Evolutionary conservation across 2,329 filamentous ascomycete genomes (phyloP).

Genomic region (Fusarium stilboides): DNA sequence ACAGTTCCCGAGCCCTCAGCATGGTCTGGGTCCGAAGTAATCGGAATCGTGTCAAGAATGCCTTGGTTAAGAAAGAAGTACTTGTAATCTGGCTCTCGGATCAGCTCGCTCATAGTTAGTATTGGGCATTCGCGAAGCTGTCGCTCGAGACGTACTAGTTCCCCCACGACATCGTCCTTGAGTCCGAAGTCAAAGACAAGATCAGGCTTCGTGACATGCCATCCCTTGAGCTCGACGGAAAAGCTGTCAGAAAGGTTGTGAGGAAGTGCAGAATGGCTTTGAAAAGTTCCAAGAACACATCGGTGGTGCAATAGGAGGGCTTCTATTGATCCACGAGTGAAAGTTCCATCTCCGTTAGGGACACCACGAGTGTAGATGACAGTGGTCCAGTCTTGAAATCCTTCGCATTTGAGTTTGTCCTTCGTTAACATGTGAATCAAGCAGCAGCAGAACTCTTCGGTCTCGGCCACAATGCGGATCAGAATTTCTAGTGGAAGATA

Average conservation of each 20-base stretch:
- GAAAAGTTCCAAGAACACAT: neutral
- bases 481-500: neutral
- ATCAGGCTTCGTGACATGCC: neutral
- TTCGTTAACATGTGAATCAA: neutral
- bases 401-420: neutral
- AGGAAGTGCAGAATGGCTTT: neutral
- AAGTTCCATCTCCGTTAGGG: neutral
- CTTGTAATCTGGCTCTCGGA: too few relatives aligned
- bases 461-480: neutral
- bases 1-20: too few relatives aligned
- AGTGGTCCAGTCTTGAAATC: neutral
- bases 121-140: neutral
- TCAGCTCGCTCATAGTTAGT: neutral
- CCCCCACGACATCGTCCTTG: neutral
- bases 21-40: neutral
- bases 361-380: slow-evolving; percentile 2
- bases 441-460: neutral
- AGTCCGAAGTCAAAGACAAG: neutral
- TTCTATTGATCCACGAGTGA: neutral
- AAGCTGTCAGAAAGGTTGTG: neutral
- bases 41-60: neutral
- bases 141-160: neutral
- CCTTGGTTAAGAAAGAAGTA: neutral
- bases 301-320: neutral
- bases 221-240: neutral